Base-by-base conservation (phyloP, 257 asterid genomes). In the Linderniella brevidens region DNA sequence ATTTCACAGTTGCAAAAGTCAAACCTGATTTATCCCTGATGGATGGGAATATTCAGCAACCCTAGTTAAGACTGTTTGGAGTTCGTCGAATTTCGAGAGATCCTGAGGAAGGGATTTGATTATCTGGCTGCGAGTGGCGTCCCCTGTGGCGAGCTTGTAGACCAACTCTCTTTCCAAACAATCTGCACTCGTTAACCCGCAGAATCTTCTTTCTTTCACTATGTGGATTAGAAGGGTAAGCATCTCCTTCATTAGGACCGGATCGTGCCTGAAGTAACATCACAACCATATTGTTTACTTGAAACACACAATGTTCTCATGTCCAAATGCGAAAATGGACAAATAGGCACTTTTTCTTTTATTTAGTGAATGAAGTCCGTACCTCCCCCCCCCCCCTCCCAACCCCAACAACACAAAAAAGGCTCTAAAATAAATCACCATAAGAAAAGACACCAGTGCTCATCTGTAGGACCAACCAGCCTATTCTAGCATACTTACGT, bases 11-110 rank as follows among this genome's bases (percentile, higher is more conserved):
- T 41, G 16, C 52, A 58, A 53, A 50, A 62, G 37, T 42, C 66
- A 62, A 63, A 90, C 99, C 99, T 90, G 99, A 41, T 77, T 73
- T 83, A 79, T 77, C 73, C 96, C 93, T 44, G 93, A 84, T 58
- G 99, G 99, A 60, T 68, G 79, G 20, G 99, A 90, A 66, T 90
- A 81, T 54, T 64, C 87, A 4, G 96, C 96, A 62, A 90, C 74
- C 14, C 63, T 71, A 52, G 85, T 86, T 62, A 90, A 66, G 55
- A 79, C 74, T 61, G 79, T 76, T 64, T 90, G 96, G 60, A 90
- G 76, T 65, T 68, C 74, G 47, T 77, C 92, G 54, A 61, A 60
- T 65, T 81, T 79, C 29, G 93, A 73, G 53, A 90, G 84, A 59
- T 90, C 99, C 18, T 83, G 73, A 56, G 96, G 80, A 54, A 90